Evolutionary conservation across 768 basidiomycete genomes (phyloP).

Genomic region (Mycena pura): DNA sequence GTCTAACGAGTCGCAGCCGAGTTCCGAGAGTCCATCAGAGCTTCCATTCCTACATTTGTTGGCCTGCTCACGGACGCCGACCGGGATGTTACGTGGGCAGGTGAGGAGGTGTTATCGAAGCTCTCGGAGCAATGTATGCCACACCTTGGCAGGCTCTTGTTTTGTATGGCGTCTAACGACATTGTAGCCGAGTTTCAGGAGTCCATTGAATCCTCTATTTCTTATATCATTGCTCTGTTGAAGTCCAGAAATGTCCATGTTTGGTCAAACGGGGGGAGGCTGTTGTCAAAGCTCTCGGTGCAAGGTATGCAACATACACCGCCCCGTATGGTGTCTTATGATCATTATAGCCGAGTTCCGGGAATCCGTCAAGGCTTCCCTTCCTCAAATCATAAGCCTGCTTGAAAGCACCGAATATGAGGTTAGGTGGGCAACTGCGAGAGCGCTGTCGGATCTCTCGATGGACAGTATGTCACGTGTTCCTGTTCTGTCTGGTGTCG

Average conservation of each 20-base stretch:
- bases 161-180: not conserved
- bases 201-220: not conserved
- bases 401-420: not conserved
- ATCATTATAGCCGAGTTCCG: not conserved
- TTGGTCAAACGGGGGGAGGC: not conserved
- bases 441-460: not conserved
- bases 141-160: not conserved
- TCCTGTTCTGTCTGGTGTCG: not conserved
- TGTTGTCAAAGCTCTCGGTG: not conserved
- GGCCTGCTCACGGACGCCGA: not conserved
- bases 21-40: not conserved
- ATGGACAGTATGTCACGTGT: not conserved
- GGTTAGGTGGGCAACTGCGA: not conserved
- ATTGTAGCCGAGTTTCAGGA: not conserved
- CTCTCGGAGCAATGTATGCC: not conserved
- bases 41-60: not conserved
- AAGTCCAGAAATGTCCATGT: not conserved
- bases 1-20: not conserved
- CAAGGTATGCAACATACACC: not conserved
- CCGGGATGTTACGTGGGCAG: not conserved
- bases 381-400: not conserved
- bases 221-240: not conserved
- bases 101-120: not conserved
- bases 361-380: not conserved
- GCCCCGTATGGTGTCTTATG: not conserved